Conservation (phyloP, 2,329 filamentous ascomycete species). For the Polychaeton citri region DNA sequence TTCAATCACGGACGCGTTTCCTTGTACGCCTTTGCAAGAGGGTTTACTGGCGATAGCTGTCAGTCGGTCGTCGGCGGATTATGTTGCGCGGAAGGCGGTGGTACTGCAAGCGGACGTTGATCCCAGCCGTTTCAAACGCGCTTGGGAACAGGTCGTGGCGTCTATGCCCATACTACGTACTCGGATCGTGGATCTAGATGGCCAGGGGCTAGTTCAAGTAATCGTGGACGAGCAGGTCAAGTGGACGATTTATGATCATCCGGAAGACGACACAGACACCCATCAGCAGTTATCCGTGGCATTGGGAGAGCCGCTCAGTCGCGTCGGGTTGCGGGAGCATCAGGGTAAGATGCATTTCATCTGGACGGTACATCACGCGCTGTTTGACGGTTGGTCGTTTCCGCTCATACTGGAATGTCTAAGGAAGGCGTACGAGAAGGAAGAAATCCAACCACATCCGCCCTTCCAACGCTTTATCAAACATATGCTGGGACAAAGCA, state of each 20-base stretch:
- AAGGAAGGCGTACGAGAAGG: no score
- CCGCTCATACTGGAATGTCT: constrained; percentile 20
- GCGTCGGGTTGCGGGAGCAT: no score
- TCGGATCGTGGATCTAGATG: no score
- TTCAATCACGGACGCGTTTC: constrained; percentile 38
- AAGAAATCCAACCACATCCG: no score
- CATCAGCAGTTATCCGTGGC: no score
- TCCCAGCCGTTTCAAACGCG: background rate
- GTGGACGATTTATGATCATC: no score
- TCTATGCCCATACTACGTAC: background rate
- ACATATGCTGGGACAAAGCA: no score
- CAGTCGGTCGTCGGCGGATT: constrained; percentile 38
- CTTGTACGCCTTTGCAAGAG: constrained; percentile 42
- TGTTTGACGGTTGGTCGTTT: constrained; percentile 9
- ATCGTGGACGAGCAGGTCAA: no score
- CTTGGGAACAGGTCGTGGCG: background rate
- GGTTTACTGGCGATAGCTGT: constrained; percentile 41
- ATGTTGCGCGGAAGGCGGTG: constrained; percentile 31
- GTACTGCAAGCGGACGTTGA: background rate
- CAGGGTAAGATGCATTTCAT: background rate
- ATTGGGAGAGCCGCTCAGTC: no score
- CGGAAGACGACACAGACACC: no score
- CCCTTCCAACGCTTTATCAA: no score
- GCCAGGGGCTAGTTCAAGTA: no score
- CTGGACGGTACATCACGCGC: background rate